Evolutionary conservation across 371 early-diverging fungal genomes (phyloP).

Genomic region (Syncephalastrum monosporum): DNA sequence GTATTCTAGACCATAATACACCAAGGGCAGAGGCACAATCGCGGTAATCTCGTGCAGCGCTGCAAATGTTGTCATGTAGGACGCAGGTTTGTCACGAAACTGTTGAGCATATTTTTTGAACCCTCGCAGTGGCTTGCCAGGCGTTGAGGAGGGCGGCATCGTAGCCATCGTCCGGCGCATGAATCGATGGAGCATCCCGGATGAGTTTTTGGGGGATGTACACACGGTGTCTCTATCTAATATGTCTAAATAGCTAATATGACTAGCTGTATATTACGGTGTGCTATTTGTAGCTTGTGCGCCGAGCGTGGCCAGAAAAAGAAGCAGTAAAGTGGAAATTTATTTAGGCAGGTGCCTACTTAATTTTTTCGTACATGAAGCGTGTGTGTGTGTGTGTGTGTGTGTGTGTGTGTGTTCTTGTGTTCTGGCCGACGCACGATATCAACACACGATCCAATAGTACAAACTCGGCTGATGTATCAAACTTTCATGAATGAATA

Average conservation of each 20-base stretch:
- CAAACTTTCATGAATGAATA: too few relatives aligned
- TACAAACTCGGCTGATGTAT: too few relatives aligned
- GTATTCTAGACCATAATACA: conserved; percentile 66
- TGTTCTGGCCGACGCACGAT: not conserved
- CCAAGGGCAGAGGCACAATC: conserved; percentile 72
- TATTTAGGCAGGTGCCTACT: too few relatives aligned
- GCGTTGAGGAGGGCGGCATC: not conserved
- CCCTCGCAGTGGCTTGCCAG: conserved; percentile 15
- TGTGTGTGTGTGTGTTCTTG: not conserved
- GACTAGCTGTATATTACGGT: too few relatives aligned
- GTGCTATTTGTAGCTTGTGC: too few relatives aligned
- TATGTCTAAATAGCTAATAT: too few relatives aligned
- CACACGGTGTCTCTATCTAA: too few relatives aligned
- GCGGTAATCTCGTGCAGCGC: conserved; percentile 91
- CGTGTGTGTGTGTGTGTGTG: not conserved
- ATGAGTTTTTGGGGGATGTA: too few relatives aligned
- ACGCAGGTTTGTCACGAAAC: conserved; percentile 74
- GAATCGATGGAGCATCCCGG: not conserved
- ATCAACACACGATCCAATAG: not conserved
- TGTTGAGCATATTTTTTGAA: conserved; percentile 60
- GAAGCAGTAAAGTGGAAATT: too few relatives aligned
- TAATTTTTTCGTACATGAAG: not conserved
- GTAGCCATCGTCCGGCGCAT: not conserved
- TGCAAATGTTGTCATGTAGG: conserved; percentile 79
- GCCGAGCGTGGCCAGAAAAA: too few relatives aligned